Evolutionary conservation across 2,329 filamentous ascomycete genomes (phyloP), one percentile per base, ranked within the genome.

Genomic region (Exserohilum rostratum): DNA sequence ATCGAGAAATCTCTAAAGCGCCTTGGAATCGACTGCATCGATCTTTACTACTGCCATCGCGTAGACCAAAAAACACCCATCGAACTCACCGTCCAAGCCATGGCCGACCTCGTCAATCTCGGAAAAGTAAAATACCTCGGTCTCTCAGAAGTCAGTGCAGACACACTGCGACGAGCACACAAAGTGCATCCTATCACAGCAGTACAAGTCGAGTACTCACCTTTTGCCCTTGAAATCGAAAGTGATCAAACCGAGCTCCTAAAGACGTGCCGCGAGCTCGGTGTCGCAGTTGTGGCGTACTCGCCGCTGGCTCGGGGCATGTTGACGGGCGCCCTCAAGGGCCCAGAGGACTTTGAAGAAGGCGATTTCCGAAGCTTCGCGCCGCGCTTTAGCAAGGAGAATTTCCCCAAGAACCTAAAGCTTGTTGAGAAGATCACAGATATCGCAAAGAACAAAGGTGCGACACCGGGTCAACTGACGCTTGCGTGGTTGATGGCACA

Each of bases 381-480:
- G 33, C 80, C 81, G 3, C 73, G 78, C 0, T 83, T 82, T 58
- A 68, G 68, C 35, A 62, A 62, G 3, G 80, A 74, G 55, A 77
- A 77, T 44, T 72, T 75, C 42, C 64, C 70, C 13, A 71, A 72
- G 53, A 78, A 77, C 43, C 22, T 75, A 10, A 65, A 63, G 53
- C 59, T 78, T 2, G 73, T 76, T 2, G 65, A 72, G 15, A 42
- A 62, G 18, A 61, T 77, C 17, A 57, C 48, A 0, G 58, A 58
- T 13, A 42, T 77, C 6, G 76, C 74, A 7, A 63, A 69, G 49
- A 60, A 69, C 57, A 87, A 89, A 72, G 79, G 76, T 3, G 79
- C 77, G 40, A 86, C 86, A 0, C 62, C 84, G 0, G 79, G 79
- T 0, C 87, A 90, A 67, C 66, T 90, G 42, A 82, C 83, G 0